Percentiles rank a stretch among this genome's conserved stretches.
These are phyloP conservation scores for Begonia peltatifolia DNA, from an alignment of 306 rosid species.

Conservation along the genomic window DNA sequence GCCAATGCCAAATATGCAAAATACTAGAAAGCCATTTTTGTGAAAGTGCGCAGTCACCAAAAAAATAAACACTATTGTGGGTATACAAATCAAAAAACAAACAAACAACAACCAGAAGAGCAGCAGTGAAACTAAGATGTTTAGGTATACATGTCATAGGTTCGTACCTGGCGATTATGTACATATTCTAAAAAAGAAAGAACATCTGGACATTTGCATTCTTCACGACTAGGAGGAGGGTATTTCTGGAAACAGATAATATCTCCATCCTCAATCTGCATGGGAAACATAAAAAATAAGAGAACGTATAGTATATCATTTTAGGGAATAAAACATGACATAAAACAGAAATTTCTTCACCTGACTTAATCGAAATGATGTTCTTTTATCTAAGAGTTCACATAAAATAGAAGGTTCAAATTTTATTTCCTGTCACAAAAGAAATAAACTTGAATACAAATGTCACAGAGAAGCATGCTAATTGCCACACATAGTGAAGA, in stretches of 20 bases:
- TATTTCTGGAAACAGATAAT: constrained; percentile 81
- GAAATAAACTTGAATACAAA: constrained; percentile 4
- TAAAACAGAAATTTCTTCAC: constrained; percentile 21
- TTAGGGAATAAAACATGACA: too few species aligned
- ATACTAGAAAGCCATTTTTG: too few species aligned
- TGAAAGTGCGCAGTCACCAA: too few species aligned
- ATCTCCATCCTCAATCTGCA: constrained; percentile 91
- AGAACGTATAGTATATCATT: neutral
- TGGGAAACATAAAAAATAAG: constrained; percentile 5
- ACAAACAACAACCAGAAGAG: too few species aligned
- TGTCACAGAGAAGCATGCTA: neutral
- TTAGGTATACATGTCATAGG: neutral
- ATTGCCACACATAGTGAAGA: neutral
- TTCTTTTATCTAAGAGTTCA: constrained; percentile 47
- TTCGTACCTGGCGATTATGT: constrained; percentile 76
- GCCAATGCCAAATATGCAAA: too few species aligned
- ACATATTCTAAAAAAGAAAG: constrained; percentile 81
- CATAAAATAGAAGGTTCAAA: constrained; percentile 80
- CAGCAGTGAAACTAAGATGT: too few species aligned
- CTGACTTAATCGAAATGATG: constrained; percentile 58
- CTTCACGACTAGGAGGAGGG: constrained; percentile 19
- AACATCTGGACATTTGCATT: constrained; percentile 53
- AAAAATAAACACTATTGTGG: too few species aligned
- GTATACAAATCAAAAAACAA: too few species aligned
- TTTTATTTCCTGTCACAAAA: constrained; percentile 52